Evolutionary conservation across 306 rosid genomes (phyloP), one percentile per base, ranked within the genome.

Genomic region (Phaseolus lunatus): DNA sequence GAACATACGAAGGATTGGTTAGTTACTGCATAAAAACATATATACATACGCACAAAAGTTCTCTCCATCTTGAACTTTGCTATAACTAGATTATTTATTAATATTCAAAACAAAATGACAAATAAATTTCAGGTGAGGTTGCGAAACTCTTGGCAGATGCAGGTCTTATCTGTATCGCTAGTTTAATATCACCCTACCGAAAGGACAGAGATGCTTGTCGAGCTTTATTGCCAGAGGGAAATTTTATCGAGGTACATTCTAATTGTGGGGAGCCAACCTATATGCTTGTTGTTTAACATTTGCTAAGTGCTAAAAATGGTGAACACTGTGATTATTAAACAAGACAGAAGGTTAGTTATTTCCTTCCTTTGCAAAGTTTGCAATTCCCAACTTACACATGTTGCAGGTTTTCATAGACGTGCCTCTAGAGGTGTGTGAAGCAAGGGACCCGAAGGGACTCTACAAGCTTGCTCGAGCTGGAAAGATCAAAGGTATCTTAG

Each of bases 91-190:
- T 44, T 61, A 43, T 26, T 70, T 76, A 66, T 56, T 16, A 69
- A 15, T 19, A 47, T 80, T 59, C n/a, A 66, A 29, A 77, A 37
- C 84, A 5, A 65, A 74, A 20, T 62, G 62, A 61, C 48, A 64
- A 56, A 71, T 75, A 63, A 70, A 63, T 82, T 80, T 77, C 74
- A 94, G 98, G 96, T 29, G 98, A 94, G 80, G 97, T 94, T 27
- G 92, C 98, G 64, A 94, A 88, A 85, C 92, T 94, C 20, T 84
- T 94, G 80, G 96, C 98, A 63, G 98, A 94, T 92, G 95, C 98
- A 54, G 97, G 98, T 67, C 57, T 89, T 66, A 90, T 94, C 86
- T 90, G 98, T 83, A 88, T 92, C 61, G 77, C 97, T 26, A 90
- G 98, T 78, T 85, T 89, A 80, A 94, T 94, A 83, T 92, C 98